Evolutionary conservation across 129 eudicot genomes (phyloP).

Genomic region (Glebionis coronaria): DNA sequence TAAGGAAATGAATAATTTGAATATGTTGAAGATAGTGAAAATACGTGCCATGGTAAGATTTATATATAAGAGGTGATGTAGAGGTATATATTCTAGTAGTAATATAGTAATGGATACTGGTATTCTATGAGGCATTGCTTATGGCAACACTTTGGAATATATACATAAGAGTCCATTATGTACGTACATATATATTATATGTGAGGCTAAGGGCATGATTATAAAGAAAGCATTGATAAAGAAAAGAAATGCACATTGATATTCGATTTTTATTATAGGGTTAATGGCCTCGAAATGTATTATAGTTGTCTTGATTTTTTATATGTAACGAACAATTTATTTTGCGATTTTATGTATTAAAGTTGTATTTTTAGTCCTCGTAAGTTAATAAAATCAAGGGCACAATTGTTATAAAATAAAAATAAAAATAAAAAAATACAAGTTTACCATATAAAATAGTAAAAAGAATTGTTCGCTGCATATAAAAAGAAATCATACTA

Average conservation of each 20-base stretch:
- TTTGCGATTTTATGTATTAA: no score
- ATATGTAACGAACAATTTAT: no score
- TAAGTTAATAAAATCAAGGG: no score
- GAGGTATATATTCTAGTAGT: conserved; percentile 25
- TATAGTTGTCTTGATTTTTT: no score
- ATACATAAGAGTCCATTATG: no score
- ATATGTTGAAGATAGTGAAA: conserved; percentile 12
- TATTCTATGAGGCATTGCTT: not conserved
- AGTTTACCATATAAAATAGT: no score
- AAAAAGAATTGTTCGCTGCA: no score
- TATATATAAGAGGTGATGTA: conserved; percentile 17
- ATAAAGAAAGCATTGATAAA: not conserved
- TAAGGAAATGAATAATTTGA: not conserved
- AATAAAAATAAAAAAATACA: no score
- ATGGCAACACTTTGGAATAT: conserved; percentile 2
- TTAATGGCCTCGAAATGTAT: no score
- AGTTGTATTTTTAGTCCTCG: no score
- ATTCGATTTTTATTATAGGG: not conserved
- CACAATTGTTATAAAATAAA: no score
- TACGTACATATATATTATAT: not conserved
- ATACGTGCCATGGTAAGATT: conserved; percentile 13
- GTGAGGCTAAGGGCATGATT: not conserved
- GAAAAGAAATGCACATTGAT: not conserved
- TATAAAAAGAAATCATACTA: no score
- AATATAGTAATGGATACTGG: conserved; percentile 15